Conservation (phyloP, 805 yeast species). For the Ogataea methylovora region DNA sequence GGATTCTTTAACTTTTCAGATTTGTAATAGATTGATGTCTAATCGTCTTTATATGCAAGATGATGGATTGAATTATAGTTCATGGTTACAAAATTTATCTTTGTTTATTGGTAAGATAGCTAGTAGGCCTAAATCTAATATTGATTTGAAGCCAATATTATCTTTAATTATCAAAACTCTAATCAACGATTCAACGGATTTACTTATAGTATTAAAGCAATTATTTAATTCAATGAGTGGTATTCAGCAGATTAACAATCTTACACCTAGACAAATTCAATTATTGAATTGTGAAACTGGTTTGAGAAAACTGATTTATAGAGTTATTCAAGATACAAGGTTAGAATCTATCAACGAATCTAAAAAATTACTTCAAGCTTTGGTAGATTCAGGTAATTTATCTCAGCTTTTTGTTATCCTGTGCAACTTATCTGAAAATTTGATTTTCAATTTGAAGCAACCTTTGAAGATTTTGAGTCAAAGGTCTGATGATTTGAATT, state of each 20-base stretch:
- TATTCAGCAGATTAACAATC: conserved; percentile 57
- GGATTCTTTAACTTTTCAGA: conserved; percentile 74
- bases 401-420: conserved; percentile 64
- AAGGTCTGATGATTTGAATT: conserved; percentile 62
- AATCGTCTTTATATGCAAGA: conserved; percentile 62
- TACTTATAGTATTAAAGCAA: conserved; percentile 59
- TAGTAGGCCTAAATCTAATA: conserved; percentile 37
- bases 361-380: conserved; percentile 35
- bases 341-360: conserved; percentile 41
- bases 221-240: conserved; percentile 73
- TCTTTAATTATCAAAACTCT: conserved; percentile 55
- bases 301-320: conserved; percentile 47
- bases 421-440: conserved; percentile 36
- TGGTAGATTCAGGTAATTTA: conserved; percentile 36
- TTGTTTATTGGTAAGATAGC: conserved; percentile 72
- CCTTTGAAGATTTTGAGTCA: conserved; percentile 63
- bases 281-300: conserved; percentile 57
- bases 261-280: conserved; percentile 57
- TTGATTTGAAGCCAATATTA: conserved; percentile 59
- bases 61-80: conserved; percentile 74
- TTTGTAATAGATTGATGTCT: conserved; percentile 61
- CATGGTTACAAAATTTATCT: conserved; percentile 82
- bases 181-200: conserved; percentile 49
- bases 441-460: conserved; percentile 21
- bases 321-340: conserved; percentile 54